A percentile compares a stretch with the other conserved stretches of the same genome.
Evolutionary conservation across 2,329 filamentous ascomycete genomes (phyloP).

Genomic region (Mariannaea sp.): DNA sequence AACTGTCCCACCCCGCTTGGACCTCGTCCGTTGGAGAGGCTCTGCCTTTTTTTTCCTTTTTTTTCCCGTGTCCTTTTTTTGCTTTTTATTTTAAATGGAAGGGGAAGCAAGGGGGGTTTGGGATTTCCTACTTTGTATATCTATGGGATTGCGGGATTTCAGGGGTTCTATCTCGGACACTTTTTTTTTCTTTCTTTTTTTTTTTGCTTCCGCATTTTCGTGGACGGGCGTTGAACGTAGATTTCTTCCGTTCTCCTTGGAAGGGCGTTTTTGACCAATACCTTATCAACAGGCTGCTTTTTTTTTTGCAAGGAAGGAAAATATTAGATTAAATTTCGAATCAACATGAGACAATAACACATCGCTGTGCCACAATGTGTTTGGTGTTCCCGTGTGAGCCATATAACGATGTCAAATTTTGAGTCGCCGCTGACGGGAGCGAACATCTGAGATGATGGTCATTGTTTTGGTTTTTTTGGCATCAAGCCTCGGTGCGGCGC

Average conservation of each 20-base stretch:
- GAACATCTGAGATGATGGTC: slow-evolving; percentile 1
- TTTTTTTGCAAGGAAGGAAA: too few species aligned
- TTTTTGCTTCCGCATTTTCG: slow-evolving; percentile 9
- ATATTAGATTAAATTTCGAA: too few species aligned
- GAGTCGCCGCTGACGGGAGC: neutral
- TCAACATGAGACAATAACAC: too few species aligned
- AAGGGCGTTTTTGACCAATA: too few species aligned
- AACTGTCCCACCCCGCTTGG: slow-evolving; percentile 16
- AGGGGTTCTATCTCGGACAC: neutral
- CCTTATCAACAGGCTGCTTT: too few species aligned
- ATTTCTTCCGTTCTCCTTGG: too few species aligned
- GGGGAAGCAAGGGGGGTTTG: neutral
- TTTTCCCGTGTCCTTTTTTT: slow-evolving; percentile 3
- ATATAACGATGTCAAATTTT: neutral
- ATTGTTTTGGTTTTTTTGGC: neutral
- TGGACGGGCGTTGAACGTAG: slow-evolving; percentile 12
- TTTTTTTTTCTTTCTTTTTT: neutral
- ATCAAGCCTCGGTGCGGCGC: slow-evolving; percentile 2
- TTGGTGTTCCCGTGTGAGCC: neutral
- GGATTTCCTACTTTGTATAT: neutral
- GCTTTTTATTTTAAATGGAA: neutral
- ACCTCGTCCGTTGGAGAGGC: slow-evolving; percentile 7
- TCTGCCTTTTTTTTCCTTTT: neutral
- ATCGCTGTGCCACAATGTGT: too few species aligned
- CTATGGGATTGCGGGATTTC: slow-evolving; percentile 14